Evolutionary conservation across 2,329 filamentous ascomycete species (phyloP).

Genomic region (Aureobasidium sp.): DNA sequence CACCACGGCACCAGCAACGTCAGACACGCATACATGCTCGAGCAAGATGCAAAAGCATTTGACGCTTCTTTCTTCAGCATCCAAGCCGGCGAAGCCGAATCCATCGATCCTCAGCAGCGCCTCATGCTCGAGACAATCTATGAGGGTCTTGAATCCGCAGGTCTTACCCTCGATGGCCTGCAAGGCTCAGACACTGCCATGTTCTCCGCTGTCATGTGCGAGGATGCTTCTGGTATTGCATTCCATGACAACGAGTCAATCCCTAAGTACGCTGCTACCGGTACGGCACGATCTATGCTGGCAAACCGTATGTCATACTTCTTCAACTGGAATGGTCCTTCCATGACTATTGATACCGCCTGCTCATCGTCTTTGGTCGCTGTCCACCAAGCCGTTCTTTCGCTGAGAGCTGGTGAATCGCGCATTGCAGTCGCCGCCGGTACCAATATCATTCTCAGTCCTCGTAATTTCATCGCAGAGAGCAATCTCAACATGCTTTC

Average conservation of each 20-base stretch:
- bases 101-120: constrained; percentile 39
- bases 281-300: constrained; percentile 32
- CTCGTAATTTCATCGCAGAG: constrained; percentile 21
- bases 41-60: constrained; percentile 21
- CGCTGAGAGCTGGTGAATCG: constrained; percentile 30
- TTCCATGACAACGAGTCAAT: constrained; percentile 20
- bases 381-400: constrained; percentile 27
- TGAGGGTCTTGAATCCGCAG: constrained; percentile 28
- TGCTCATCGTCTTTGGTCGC: constrained; percentile 38
- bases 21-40: constrained; percentile 19
- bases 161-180: constrained; percentile 15
- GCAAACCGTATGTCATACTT: constrained; percentile 33
- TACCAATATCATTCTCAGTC: constrained; percentile 24
- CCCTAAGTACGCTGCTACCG: constrained; percentile 21
- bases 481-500: constrained; percentile 29
- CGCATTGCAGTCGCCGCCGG: constrained; percentile 20
- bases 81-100: constrained; percentile 19
- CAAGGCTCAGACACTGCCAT: constrained; percentile 19
- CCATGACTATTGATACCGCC: constrained; percentile 41
- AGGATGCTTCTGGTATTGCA: constrained; percentile 21
- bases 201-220: constrained; percentile 20
- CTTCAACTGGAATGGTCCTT: constrained; percentile 34
- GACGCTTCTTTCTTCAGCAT: constrained; percentile 25
- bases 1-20: constrained; percentile 7
- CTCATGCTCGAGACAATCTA: constrained; percentile 36